Evolutionary conservation across 805 yeast genomes (phyloP), one percentile per base, ranked within the genome.

Genomic region (Torulaspora maleeae): DNA sequence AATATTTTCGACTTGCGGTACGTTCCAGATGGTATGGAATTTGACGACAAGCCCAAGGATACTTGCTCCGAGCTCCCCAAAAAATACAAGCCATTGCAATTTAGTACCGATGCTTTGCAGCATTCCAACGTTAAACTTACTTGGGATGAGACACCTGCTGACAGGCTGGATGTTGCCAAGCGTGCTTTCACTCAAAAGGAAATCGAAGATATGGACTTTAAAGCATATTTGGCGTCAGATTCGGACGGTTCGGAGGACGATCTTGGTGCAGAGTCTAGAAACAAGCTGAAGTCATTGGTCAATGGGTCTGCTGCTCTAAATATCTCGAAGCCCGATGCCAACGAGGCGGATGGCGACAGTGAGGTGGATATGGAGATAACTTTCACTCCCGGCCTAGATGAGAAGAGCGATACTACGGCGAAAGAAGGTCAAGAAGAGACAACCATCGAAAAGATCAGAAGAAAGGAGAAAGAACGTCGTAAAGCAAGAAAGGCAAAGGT

Each of bases 141-240:
- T 0, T 93, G 99, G 99, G 99, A 93, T 66, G 98, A 91, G 69
- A 95, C 98, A 0, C 98, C 99, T 5, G 83, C 81, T 47, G 97
- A 89, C 59, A 78, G 99, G 59, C 65, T 79, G 13, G 79, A 83
- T 47, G 64, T 90, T 43, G 77, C 96, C 1, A 76, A 84, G 12
- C 82, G 83, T 54, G 87, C 89, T 5, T 91, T 93, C 64, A 80
- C 88, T 39, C 93, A 86, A 62, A 82, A 85, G 61, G 98, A 93
- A 63, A 73, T 88, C 38, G 93, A 84, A 56, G 91, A 84, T 41
- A 83, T 83, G 89, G 97, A 90, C 64, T 83, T 90, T 69, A 79
- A 86, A 57, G 96, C 98, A 1, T 93, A 90, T 59, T 70, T 90
- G 48, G 98, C 96, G 0, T 82, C 84, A 42, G 91, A 80, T 56